phyloP scores from a whole-genome alignment of 2,329 filamentous ascomycete species.

The Beauveria rudraprayagi region DNA sequence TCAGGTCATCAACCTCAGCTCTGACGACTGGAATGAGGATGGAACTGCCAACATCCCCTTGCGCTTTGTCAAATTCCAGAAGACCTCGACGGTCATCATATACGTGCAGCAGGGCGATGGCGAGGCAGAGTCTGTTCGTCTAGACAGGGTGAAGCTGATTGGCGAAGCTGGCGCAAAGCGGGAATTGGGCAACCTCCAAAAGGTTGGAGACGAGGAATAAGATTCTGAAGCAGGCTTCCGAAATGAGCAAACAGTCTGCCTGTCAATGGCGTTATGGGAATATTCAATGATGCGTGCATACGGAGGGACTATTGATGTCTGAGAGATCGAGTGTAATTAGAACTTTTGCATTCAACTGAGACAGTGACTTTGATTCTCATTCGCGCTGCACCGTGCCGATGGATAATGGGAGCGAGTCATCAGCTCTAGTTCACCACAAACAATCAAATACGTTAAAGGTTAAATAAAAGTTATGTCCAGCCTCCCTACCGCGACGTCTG shows the following conservation, averaged over 20 bases:
- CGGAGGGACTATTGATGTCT: neutral
- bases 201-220: slow-evolving; percentile 71
- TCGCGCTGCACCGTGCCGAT: too few relatives aligned
- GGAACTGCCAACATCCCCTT: slow-evolving; percentile 65
- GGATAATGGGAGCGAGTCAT: neutral
- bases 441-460: slow-evolving; percentile 1
- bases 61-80: slow-evolving; percentile 96
- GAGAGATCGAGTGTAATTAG: neutral
- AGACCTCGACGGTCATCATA: slow-evolving; percentile 74
- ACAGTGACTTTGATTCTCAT: neutral
- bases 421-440: neutral
- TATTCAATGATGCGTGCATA: neutral
- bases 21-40: slow-evolving; percentile 73
- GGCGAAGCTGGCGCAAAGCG: slow-evolving; percentile 88
- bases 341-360: neutral
- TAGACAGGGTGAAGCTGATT: slow-evolving; percentile 72
- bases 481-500: slow-evolving; percentile 27
- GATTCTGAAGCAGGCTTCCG: neutral
- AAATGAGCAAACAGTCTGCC: neutral
- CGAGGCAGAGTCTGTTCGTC: slow-evolving; percentile 73
- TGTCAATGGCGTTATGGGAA: slow-evolving; percentile 4
- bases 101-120: slow-evolving; percentile 85
- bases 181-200: slow-evolving; percentile 90
- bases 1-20: slow-evolving; percentile 67
- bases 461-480: slow-evolving; percentile 38